These are phyloP conservation scores for Bruguiera parviflora DNA, from an alignment of 345 rosid genomes.

Conservation along the genomic window DNA sequence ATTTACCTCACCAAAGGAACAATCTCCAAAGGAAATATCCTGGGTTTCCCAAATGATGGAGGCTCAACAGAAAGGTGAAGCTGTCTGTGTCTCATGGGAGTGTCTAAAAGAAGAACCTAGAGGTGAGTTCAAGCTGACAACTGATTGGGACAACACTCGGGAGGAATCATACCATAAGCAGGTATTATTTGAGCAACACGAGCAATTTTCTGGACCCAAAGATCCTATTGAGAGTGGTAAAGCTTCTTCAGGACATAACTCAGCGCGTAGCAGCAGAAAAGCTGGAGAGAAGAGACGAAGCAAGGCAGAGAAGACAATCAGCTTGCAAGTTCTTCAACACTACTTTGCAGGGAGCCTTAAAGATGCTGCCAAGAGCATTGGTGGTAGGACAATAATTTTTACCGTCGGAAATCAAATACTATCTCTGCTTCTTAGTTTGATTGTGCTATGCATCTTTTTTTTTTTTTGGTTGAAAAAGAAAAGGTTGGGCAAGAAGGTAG, in stretches of 20 bases:
- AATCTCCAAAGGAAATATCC: slow-evolving; percentile 41
- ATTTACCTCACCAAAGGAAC: slow-evolving; percentile 40
- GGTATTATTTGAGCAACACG: slow-evolving; percentile 33
- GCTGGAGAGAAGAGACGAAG: slow-evolving; percentile 58
- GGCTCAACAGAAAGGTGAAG: slow-evolving; percentile 61
- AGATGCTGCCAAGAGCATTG: slow-evolving; percentile 93
- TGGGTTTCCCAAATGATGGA: slow-evolving; percentile 58
- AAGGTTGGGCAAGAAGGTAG: neutral
- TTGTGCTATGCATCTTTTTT: neutral
- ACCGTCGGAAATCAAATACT: slow-evolving; percentile 14
- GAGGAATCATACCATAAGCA: slow-evolving; percentile 30
- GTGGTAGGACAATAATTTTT: slow-evolving; percentile 54
- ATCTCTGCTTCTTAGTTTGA: neutral
- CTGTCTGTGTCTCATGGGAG: slow-evolving; percentile 60
- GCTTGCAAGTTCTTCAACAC: slow-evolving; percentile 78
- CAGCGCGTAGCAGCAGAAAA: slow-evolving; percentile 42
- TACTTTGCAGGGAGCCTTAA: slow-evolving; percentile 94
- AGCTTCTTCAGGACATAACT: slow-evolving; percentile 29
- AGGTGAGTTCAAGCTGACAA: slow-evolving; percentile 55
- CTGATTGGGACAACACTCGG: slow-evolving; percentile 39
- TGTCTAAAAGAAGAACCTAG: slow-evolving; percentile 42
- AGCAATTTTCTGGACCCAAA: slow-evolving; percentile 32
- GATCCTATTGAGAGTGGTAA: slow-evolving; percentile 26
- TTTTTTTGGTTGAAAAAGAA: neutral
- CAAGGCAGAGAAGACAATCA: slow-evolving; percentile 80